Percentiles rank a stretch among this genome's conserved stretches.
These are phyloP conservation scores for Trichosporon coremiiforme DNA, from an alignment of 1,284 basidiomycete species.

Conservation along the genomic window DNA sequence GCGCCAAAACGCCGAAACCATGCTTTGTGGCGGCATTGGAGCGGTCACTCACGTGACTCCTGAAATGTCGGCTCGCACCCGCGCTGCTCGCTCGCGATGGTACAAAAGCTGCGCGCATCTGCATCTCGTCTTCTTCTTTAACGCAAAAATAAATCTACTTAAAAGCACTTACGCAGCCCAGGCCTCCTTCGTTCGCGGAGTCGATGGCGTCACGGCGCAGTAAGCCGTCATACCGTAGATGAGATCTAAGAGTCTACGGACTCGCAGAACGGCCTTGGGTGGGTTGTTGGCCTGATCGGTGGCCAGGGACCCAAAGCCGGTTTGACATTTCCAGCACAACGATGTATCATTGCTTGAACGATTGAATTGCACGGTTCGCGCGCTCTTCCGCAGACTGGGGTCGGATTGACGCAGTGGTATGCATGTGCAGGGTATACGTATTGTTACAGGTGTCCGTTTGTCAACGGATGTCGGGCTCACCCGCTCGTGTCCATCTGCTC, in stretches of 20 bases:
- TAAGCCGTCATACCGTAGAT: conserved; percentile 49
- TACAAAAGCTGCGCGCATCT: conserved; percentile 2
- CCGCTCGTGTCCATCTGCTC: conserved; percentile 16
- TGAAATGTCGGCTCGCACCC: not conserved
- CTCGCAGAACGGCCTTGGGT: conserved; percentile 46
- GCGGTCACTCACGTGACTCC: not conserved
- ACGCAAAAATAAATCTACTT: conserved; percentile 35
- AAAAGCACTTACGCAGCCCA: conserved; percentile 42
- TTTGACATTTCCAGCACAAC: conserved; percentile 37
- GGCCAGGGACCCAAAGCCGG: conserved; percentile 46
- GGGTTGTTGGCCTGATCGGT: conserved; percentile 39
- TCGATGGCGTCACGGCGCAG: conserved; percentile 20
- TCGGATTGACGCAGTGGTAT: conserved; percentile 21
- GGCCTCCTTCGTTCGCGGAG: conserved; percentile 30
- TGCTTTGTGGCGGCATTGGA: not conserved
- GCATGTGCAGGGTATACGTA: conserved; percentile 33
- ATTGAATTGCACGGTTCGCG: not conserved
- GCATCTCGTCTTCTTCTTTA: conserved; percentile 11
- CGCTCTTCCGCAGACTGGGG: not conserved
- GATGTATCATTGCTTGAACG: conserved; percentile 6
- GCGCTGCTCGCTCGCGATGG: not conserved
- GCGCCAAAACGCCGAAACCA: not conserved
- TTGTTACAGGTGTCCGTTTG: not conserved
- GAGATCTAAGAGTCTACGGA: conserved; percentile 32
- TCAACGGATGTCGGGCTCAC: not conserved